Evolutionary conservation across 1,139 yeast genomes (phyloP), one percentile per base, ranked within the genome.

Genomic region (Blastobotrys illinoisensis): DNA sequence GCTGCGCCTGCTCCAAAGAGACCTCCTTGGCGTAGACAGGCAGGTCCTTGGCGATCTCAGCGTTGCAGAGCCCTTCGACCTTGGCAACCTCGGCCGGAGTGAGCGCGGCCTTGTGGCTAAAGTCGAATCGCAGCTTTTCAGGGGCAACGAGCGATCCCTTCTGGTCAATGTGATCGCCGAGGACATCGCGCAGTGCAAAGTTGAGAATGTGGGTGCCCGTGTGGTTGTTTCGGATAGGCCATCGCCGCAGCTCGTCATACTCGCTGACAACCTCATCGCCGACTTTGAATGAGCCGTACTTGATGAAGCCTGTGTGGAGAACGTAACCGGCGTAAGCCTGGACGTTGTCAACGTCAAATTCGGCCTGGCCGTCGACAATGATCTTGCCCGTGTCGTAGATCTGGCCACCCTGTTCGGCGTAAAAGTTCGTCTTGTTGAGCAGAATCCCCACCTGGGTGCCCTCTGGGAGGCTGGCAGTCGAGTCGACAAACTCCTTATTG

Each of bases 331-430:
- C 97, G 68, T 90, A 93, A 50, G 79, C 79, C 75, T 95, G 99
- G 51, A 90, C 97, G 67, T 93, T 90, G 62, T 85, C 85, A 57
- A 93, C 98, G 57, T 82, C 83, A 72, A 93, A 93, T 71, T 91
- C 97, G 56, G 90, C 78, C 63, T 75, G 76, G 52, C 96, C 97
- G 67, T 90, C 98, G 65, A 89, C 83, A 51, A 90, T 93, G 62
- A 93, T 78, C 71, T 82, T 87, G 73, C 99, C 99, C 48, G 95
- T 87, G 70, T 93, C 99, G 68, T 80, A 86, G 73, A 89, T 97
- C 78, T 93, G 99, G 68, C 99, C 99, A 82, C 99, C 99, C 74
- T 88, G 96, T 75, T 93, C 99, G 51, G 99, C 98, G 68, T 93
- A 93, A 74, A 93, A 89, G 69, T 96, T 95, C 40, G 98, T 88